Conservation (phyloP, 192 early-diverging fungal species). For the Dissophora globulifera region DNA sequence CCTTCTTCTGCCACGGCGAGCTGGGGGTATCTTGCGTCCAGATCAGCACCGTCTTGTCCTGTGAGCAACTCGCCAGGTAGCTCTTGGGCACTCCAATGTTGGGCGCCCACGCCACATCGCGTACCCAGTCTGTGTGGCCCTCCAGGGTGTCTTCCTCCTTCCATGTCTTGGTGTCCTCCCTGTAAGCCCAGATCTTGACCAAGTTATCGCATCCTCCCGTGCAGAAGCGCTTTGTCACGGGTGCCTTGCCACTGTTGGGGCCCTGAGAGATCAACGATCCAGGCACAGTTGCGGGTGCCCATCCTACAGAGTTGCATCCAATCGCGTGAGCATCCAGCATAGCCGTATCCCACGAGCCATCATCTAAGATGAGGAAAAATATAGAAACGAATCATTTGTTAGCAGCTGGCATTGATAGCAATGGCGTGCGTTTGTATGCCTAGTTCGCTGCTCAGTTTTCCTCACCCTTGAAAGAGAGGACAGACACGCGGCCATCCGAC, state of each 20-base stretch:
- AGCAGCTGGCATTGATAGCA: too few relatives aligned
- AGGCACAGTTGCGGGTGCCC: slow-evolving; percentile 90
- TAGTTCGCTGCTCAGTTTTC: too few relatives aligned
- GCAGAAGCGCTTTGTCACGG: slow-evolving; percentile 82
- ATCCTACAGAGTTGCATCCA: slow-evolving; percentile 93
- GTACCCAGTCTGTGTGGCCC: slow-evolving; percentile 97
- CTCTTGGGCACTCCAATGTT: slow-evolving; percentile 90
- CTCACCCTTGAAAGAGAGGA: slow-evolving; percentile 92
- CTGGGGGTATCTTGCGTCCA: slow-evolving; percentile 88
- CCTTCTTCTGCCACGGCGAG: slow-evolving; percentile 79
- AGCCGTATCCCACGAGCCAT: slow-evolving; percentile 85
- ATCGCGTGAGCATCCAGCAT: slow-evolving; percentile 89
- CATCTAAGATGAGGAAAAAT: slow-evolving; percentile 76
- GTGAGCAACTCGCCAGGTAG: slow-evolving; percentile 94
- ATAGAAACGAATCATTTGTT: too few relatives aligned
- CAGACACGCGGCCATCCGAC: slow-evolving; percentile 93
- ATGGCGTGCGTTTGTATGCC: too few relatives aligned
- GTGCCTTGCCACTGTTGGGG: slow-evolving; percentile 64
- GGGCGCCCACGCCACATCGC: slow-evolving; percentile 97
- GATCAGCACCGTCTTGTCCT: slow-evolving; percentile 96
- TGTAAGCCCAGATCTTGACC: slow-evolving; percentile 93
- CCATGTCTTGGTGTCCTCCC: slow-evolving; percentile 83
- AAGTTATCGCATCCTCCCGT: slow-evolving; percentile 96
- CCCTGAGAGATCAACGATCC: slow-evolving; percentile 74
- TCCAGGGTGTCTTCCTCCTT: slow-evolving; percentile 85